phyloP scores from a whole-genome alignment of 2,329 filamentous ascomycete genomes.

The Calonectria crousiana region DNA sequence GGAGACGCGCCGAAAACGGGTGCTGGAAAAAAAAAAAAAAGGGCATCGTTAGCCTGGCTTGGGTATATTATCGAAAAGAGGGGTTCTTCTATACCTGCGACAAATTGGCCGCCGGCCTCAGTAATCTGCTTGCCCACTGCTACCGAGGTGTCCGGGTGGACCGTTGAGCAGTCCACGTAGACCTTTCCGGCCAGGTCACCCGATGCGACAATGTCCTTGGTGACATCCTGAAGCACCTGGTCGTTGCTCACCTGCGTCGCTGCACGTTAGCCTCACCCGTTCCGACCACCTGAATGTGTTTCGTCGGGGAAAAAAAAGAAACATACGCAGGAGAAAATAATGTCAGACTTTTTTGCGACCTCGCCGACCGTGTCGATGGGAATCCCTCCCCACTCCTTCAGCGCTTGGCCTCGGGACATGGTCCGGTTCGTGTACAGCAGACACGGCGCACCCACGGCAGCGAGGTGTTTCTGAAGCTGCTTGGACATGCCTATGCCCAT shows the following conservation, averaged over 20 bases:
- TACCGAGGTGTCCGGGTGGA: slow-evolving; percentile 43
- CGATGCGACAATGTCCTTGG: slow-evolving; percentile 13
- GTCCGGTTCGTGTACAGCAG: slow-evolving; percentile 55
- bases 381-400: slow-evolving; percentile 49
- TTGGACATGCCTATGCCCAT: slow-evolving; percentile 59
- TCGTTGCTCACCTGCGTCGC: slow-evolving; percentile 14
- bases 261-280: background rate
- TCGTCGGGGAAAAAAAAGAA: too few relatives aligned
- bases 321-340: slow-evolving; percentile 56
- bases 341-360: slow-evolving; percentile 50
- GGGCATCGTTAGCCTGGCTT: background rate
- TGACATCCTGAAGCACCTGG: background rate
- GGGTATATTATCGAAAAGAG: too few relatives aligned
- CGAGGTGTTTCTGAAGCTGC: slow-evolving; percentile 55
- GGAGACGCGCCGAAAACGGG: slow-evolving; percentile 58
- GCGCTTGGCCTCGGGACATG: slow-evolving; percentile 50
- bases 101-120: slow-evolving; percentile 22
- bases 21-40: slow-evolving; percentile 26
- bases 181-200: slow-evolving; percentile 29
- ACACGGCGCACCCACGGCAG: slow-evolving; percentile 44
- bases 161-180: slow-evolving; percentile 43
- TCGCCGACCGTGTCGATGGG: slow-evolving; percentile 50
- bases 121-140: slow-evolving; percentile 45
- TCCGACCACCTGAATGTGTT: background rate
- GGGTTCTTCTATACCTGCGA: slow-evolving; percentile 11